Evolutionary conservation across 208 protist genomes (phyloP), one percentile per base, ranked within the genome.

Genomic region (Trypanosoma vivax): DNA sequence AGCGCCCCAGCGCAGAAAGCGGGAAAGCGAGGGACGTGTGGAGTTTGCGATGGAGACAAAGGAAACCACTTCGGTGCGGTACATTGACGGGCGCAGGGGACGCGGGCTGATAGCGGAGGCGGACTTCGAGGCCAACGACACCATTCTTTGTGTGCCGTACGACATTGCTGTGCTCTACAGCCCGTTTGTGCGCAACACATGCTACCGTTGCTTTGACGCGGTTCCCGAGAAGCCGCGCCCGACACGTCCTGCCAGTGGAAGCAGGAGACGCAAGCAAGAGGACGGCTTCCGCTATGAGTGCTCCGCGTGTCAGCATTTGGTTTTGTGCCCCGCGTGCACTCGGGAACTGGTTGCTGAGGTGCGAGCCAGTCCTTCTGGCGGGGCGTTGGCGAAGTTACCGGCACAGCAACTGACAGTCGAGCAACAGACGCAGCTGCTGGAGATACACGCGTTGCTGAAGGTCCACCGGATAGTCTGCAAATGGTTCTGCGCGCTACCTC

Each of bases 101-200:
- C 84, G 84, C 16, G 79, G 80, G 23, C 72, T 92, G 18, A 63
- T 88, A 27, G 79, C 79, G 2, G 52, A 67, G 3, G 57, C 35
- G 0, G 61, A 53, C 3, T 55, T 83, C 43, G 50, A 53, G 27
- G 49, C 58, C 7, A 71, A 73, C 14, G 40, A 60, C 27, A 47
- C 67, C 10, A 63, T 89, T 42, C 65, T 73, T 33, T 60, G 54
- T 29, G 48, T 65, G 1, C 63, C 49, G 1, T 78, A 82, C 3
- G 79, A 86, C 57, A 70, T 89, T 21, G 65, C 80, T 0, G 71
- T 84, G 25, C 57, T 92, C 1, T 92, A 92, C 62, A 88, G 77
- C 5, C 55, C 73, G 5, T 86, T 80, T 43, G 76, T 73, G 1
- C 24, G 50, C 13, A 41, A 65, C 18, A 56, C 67, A 29, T 92